Conservation (phyloP, 177 flowering plant species). For the Vitis hybrid region DNA sequence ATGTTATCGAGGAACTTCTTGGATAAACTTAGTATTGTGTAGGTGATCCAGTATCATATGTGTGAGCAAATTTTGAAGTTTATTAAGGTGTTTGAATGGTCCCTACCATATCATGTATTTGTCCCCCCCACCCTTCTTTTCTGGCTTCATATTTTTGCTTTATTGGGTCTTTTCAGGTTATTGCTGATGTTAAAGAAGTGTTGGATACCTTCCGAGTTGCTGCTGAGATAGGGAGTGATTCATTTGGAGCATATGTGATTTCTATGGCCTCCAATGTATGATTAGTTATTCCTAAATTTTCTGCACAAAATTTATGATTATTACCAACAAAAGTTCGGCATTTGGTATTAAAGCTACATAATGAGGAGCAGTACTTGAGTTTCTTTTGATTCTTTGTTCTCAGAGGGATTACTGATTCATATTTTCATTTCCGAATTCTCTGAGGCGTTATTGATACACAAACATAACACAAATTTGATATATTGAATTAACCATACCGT, state of each 20-base stretch:
- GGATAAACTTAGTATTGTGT: background rate
- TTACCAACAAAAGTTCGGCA: too few relatives aligned
- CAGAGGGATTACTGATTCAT: background rate
- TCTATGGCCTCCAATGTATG: constrained; percentile 96
- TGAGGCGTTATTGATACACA: too few relatives aligned
- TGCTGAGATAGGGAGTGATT: constrained; percentile 92
- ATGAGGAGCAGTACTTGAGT: background rate
- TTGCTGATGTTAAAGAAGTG: constrained; percentile 85
- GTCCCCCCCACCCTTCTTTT: background rate
- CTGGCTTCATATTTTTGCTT: background rate
- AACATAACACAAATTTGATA: background rate
- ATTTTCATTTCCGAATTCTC: background rate
- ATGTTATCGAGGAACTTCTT: background rate
- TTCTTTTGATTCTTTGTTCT: background rate
- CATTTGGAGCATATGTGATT: constrained; percentile 95
- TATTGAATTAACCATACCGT: background rate
- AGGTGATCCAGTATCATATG: background rate
- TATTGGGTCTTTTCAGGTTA: constrained; percentile 49
- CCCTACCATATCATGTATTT: background rate
- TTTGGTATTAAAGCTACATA: background rate
- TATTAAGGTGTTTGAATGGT: too few relatives aligned
- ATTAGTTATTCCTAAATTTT: background rate
- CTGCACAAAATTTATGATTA: too few relatives aligned
- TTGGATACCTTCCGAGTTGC: constrained; percentile 92
- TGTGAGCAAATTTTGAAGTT: too few relatives aligned